Evolutionary conservation across 768 basidiomycete genomes (phyloP), one percentile per base, ranked within the genome.

Genomic region (Melanogaster broomeanus): DNA sequence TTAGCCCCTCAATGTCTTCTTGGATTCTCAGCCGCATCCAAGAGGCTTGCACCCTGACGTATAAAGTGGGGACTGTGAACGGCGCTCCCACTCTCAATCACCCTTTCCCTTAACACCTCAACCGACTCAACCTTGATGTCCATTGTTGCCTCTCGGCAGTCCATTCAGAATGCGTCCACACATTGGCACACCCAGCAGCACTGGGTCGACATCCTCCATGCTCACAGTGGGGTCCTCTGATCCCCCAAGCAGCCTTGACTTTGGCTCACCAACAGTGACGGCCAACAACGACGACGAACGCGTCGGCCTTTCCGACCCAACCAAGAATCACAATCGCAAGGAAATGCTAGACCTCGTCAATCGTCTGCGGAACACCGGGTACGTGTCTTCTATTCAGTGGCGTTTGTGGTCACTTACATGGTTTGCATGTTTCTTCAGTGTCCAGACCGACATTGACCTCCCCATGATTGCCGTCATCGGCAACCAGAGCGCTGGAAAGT

Each of bases 401-500:
- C 3, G 24, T 38, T 48, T 51, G 1, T 49, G 19, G 16, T 58
- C 45, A n/a, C 27, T 45, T 22, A 44, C 27, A 6, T 19, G 24
- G 11, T 24, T 12, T 4, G 27, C 27, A 21, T 39, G 42, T 50
- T 8, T n/a, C 21, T 16, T 11, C 34, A 87, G 86, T 1, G 82
- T 83, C 0, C 79, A 87, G 56, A 71, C 76, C 16, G 84, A 88
- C 46, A 78, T 89, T 18, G 84, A 88, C 57, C 72, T 89, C 0
- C 88, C 87, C 0, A 79, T 82, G 51, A 87, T 90, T 39, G 83
- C 81, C 0, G 87, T 88, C 38, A 78, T 87, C 19, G 87, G 87
- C 2, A 77, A 76, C 2, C 87, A 89, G 55, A 85, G 82, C 43
- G 84, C 84, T 0, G 88, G 88, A 1, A 88, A 88, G 58, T 87